Base-by-base conservation (phyloP, 768 basidiomycete species). In the Clathrus columnatus region DNA sequence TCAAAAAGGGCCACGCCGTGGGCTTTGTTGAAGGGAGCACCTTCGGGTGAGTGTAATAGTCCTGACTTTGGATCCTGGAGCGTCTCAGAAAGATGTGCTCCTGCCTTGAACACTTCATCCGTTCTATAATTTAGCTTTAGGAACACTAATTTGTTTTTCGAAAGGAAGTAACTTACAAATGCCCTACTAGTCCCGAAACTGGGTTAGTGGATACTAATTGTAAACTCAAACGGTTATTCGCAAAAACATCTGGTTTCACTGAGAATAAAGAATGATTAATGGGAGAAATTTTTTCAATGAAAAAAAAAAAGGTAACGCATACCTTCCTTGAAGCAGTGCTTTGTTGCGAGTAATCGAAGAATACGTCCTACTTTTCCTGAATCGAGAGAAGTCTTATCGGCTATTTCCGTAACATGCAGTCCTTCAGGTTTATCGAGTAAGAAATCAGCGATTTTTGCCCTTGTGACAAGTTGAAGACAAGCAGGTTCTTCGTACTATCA, bases 241-340 rank as follows among this genome's bases (percentile, higher is more conserved):
- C 69, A 51, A 72, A 75, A 0, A 72, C 69, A 47, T 73, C 66
- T 11, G 61, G 61, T 23, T 61, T 60, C 2, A 74, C 73, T 74
- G 51, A 28, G 30, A 23, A 8, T 1, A 23, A 24, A 42, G 26
- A 48, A n/a, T 18, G 18, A 49, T 20, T 5, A 49, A n/a, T 17
- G 24, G 7, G 30, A 51, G 23, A 44, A 30, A 7, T 7, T 11
- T 5, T 26, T 27, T 30, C 20, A 14, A 42, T 7, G 21, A 18
- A 32, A 50, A 17, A 26, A 44, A 10, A n/a, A 46, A 11, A 24
- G n/a, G n/a, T n/a, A n/a, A n/a, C n/a, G n/a, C 27, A 1, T 14
- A 73, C 72, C 67, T 68, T 75, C 74, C 28, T 62, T 59, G 60
- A 73, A 78, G 53, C 67, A 65, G 59, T 76, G 72, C 45, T 68